Base-by-base conservation (phyloP, 2,329 filamentous ascomycete species). In the Penicillium oxalicum region DNA sequence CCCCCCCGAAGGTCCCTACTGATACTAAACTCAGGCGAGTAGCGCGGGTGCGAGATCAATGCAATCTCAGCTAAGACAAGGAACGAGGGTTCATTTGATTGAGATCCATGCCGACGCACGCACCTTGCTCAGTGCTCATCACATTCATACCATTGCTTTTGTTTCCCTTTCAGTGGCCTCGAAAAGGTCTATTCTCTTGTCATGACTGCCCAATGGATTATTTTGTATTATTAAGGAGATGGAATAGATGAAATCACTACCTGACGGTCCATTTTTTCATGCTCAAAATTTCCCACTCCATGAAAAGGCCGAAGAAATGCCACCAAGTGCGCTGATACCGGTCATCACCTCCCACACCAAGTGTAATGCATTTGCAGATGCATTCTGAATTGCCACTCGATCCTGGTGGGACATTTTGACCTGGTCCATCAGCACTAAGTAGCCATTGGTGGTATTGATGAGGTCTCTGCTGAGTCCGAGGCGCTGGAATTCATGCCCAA, bases 311-410 rank as follows among this genome's bases (percentile, higher is more conserved):
- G 58, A 59, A 1, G 58, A 59, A 7, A 58, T 33, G 1, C 58
- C 57, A 6, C 64, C 62, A 5, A 65, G n/a, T 3, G 55, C 58
- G 44, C 61, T 50, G 12, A 61, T 53, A 0, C 53, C 63, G 28
- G 61, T 59, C 42, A 61, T 55, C 1, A 64, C 52, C 45, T 51
- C 53, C 64, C 64, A 67, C 8, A 64, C 44, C 3, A 52, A 50
- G 26, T 50, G 52, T 39, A 67, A 58, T 3, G 60, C 58, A 38
- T 51, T 45, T 4, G 58, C 47, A 18, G 58, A 59, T 11, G 53
- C 53, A 40, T 45, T 27, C 8, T 54, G 47, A 18, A 55, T 45
- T 25, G 50, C 43, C 39, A 55, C 40, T 45, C 57, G 39, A 32
- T 55, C 39, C 7, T 36, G 28, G 24, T 27, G 39, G 7, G 48